Evolutionary conservation across 2,329 filamentous ascomycete genomes (phyloP).

Genomic region (Neonectria hederae): DNA sequence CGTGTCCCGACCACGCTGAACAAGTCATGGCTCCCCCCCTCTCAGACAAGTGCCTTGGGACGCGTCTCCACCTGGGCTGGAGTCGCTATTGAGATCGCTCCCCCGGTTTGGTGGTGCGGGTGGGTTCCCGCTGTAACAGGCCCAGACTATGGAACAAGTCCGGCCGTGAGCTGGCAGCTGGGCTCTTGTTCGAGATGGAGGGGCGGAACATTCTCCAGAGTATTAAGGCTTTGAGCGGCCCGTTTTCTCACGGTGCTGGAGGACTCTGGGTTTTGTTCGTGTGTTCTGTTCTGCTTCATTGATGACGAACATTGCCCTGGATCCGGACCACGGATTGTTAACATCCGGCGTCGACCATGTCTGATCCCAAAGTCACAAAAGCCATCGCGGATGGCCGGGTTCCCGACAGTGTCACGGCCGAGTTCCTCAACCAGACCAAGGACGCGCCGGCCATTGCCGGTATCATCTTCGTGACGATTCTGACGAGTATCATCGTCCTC

Average conservation of each 20-base stretch:
- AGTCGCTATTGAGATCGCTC: background rate
- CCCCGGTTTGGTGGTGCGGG: background rate
- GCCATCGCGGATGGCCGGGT: conserved; percentile 50
- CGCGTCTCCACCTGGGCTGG: background rate
- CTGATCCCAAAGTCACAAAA: conserved; percentile 39
- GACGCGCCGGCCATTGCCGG: conserved; percentile 51
- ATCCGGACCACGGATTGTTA: background rate
- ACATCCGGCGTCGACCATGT: conserved; percentile 27
- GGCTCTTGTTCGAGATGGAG: background rate
- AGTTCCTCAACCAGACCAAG: conserved; percentile 48
- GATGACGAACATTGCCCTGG: background rate
- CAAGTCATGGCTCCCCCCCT: no score
- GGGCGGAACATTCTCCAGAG: background rate
- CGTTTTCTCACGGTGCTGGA: background rate
- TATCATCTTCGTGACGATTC: conserved; percentile 49
- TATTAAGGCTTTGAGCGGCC: background rate
- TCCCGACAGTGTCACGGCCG: conserved; percentile 46
- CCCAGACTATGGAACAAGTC: background rate
- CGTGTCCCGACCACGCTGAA: conserved; percentile 1
- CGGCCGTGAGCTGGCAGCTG: background rate
- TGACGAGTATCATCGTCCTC: conserved; percentile 49
- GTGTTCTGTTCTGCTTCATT: background rate
- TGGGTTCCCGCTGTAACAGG: background rate
- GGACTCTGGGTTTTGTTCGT: background rate
- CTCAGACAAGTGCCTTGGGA: background rate